A percentile compares a stretch with the other conserved stretches of the same genome.
Evolutionary conservation across 2,329 filamentous ascomycete species (phyloP).

Genomic region (Pseudocercospora fijiensis): DNA sequence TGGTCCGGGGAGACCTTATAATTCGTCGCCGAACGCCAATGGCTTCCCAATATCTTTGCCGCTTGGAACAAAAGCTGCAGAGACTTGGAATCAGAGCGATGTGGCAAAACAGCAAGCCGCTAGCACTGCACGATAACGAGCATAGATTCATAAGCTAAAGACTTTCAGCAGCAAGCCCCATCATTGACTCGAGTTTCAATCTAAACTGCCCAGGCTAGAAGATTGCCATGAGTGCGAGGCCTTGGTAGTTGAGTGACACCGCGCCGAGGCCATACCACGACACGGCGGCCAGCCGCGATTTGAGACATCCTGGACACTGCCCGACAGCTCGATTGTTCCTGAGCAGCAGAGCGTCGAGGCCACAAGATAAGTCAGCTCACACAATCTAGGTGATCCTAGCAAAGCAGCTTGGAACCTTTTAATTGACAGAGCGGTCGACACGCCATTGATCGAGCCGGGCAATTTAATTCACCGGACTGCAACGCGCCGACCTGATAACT

Average conservation of each 20-base stretch:
- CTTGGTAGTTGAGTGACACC: not conserved
- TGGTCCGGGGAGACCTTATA: constrained; percentile 28
- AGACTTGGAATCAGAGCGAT: constrained; percentile 68
- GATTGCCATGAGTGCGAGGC: not conserved
- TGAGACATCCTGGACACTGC: not conserved
- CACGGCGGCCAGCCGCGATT: not conserved
- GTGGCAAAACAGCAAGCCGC: constrained; percentile 18
- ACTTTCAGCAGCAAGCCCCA: not conserved
- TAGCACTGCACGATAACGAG: constrained; percentile 12
- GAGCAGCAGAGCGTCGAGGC: too few relatives aligned
- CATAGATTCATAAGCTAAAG: not conserved
- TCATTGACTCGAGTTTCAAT: not conserved
- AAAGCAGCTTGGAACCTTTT: not conserved
- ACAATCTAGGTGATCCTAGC: not conserved
- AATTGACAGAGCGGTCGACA: not conserved
- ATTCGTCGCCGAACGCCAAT: constrained; percentile 20
- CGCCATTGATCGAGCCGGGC: not conserved
- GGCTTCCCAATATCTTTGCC: constrained; percentile 52
- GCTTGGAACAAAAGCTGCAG: constrained; percentile 79
- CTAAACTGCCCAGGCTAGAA: not conserved
- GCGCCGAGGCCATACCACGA: not conserved
- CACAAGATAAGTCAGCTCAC: not conserved
- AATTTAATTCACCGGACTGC: not conserved
- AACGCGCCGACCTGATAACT: not conserved
- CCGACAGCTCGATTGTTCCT: not conserved